A percentile compares a stretch with the other conserved stretches of the same genome.
phyloP scores from a whole-genome alignment of 2,329 filamentous ascomycete genomes.

The Ilyonectria destructans region DNA sequence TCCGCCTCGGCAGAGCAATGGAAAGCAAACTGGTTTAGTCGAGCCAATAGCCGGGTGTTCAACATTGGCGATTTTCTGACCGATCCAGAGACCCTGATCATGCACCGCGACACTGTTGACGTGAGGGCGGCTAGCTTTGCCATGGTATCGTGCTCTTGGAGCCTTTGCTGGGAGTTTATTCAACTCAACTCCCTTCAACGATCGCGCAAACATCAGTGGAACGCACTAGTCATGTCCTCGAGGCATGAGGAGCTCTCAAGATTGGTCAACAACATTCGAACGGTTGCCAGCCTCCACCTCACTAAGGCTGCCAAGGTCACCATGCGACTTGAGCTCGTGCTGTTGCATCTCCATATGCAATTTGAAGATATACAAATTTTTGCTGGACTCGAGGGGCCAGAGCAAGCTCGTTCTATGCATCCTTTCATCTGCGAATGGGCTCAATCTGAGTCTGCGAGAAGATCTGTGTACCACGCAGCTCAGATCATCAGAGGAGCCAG shows the following conservation, averaged over 20 bases:
- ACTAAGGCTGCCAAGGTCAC: slow-evolving; percentile 38
- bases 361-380: slow-evolving; percentile 61
- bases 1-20: slow-evolving; percentile 48
- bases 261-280: slow-evolving; percentile 44
- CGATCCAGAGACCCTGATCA: slow-evolving; percentile 24
- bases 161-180: slow-evolving; percentile 51
- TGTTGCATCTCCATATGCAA: slow-evolving; percentile 58
- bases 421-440: slow-evolving; percentile 56
- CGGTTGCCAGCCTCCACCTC: slow-evolving; percentile 14
- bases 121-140: slow-evolving; percentile 26
- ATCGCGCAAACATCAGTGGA: slow-evolving; percentile 47
- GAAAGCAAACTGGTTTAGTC: slow-evolving; percentile 31
- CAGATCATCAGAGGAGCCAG: slow-evolving; percentile 47
- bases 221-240: slow-evolving; percentile 46
- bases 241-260: slow-evolving; percentile 50
- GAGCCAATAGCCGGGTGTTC: background rate
- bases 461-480: slow-evolving; percentile 50
- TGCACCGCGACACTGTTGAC: slow-evolving; percentile 24
- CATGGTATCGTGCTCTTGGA: slow-evolving; percentile 47
- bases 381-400: slow-evolving; percentile 59
- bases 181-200: slow-evolving; percentile 49
- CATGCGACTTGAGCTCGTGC: slow-evolving; percentile 53
- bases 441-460: slow-evolving; percentile 53
- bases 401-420: slow-evolving; percentile 55
- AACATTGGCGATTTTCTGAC: slow-evolving; percentile 41